Evolutionary conservation across 2,329 filamentous ascomycete species (phyloP).

Genomic region (Pseudopyricularia javanii): DNA sequence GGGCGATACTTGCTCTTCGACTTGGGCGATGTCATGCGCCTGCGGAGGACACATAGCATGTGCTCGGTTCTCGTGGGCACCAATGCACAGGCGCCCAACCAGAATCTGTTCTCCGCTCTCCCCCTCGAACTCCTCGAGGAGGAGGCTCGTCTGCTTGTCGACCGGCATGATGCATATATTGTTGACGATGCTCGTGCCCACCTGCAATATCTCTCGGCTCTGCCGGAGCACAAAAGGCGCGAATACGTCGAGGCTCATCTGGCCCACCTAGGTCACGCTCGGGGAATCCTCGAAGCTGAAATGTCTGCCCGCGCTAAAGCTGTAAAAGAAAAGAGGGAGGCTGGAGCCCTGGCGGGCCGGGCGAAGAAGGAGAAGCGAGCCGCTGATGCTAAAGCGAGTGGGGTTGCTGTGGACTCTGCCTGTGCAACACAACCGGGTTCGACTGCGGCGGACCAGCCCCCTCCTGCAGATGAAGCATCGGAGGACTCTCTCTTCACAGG

Average conservation of each 20-base stretch:
- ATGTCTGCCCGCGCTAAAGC: conserved; percentile 13
- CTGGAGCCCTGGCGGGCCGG: not conserved
- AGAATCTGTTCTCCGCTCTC: conserved; percentile 85
- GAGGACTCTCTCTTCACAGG: not conserved
- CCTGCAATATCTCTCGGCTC: conserved; percentile 46
- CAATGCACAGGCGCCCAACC: conserved; percentile 82
- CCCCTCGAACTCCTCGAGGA: conserved; percentile 85
- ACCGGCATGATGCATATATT: conserved; percentile 63
- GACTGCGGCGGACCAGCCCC: not conserved
- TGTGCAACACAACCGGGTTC: not conserved
- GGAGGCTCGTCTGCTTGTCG: conserved; percentile 71
- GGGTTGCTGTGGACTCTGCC: not conserved
- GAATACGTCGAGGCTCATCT: conserved; percentile 51
- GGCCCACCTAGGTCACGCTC: conserved; percentile 26
- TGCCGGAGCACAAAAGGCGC: conserved; percentile 38
- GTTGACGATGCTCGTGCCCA: conserved; percentile 79
- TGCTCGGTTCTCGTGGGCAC: conserved; percentile 79
- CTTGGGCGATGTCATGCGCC: conserved; percentile 61
- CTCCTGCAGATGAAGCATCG: too few species aligned
- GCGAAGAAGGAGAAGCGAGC: not conserved
- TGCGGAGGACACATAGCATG: conserved; percentile 72
- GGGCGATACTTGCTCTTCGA: conserved; percentile 86
- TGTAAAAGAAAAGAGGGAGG: conserved; percentile 15
- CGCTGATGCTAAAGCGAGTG: not conserved
- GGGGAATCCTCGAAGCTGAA: conserved; percentile 25